Base-by-base conservation (phyloP, 306 rosid species). In the Medicago ruthenica region DNA sequence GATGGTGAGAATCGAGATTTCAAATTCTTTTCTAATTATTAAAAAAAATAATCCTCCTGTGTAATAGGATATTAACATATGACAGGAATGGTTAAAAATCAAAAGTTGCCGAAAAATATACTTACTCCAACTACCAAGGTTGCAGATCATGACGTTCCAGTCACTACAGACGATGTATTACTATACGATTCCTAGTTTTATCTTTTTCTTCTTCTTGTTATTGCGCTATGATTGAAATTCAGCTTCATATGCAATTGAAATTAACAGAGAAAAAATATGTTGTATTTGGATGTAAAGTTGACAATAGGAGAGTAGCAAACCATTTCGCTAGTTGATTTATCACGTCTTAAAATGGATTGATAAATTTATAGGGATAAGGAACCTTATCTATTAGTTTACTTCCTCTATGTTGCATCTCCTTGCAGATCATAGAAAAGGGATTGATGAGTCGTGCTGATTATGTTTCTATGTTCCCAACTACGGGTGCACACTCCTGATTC, bases 401-500 rank as follows among this genome's bases (percentile, higher is more conserved):
- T 67, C 31, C 72, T 66, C 21, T 73, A 9, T 80, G 82, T 45
- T 73, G 73, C 66, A 51, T 76, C 74, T 82, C 54, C 47, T 79
- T 65, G 82, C 86, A 95, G 99, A 95, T 95, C 58, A 79, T 92
- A 68, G 81, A 84, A 41, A 50, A 67, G 61, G 93, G 91, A 79
- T 87, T 89, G 47, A 92, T 95, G 99, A 90, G 82, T 71, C 84
- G 40, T 85, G 88, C 90, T 27, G 99, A 95, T 59, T 95, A 86
- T 73, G 88, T 78, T 62, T 31, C 16, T 51, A 45, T 40, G 65
- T 66, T 77, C 69, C 71, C 70, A 20, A 77, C 71, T 75, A 20
- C 71, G 92, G 98, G 96, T 95, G 62, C 98, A 95, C 79, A 95
- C 98, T 36, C 98, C 98, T 14, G 98, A 95, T 87, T 92, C 97